These are phyloP conservation scores for Calonectria ilicicola DNA, from an alignment of 2,329 filamentous ascomycete species.

Conservation along the genomic window DNA sequence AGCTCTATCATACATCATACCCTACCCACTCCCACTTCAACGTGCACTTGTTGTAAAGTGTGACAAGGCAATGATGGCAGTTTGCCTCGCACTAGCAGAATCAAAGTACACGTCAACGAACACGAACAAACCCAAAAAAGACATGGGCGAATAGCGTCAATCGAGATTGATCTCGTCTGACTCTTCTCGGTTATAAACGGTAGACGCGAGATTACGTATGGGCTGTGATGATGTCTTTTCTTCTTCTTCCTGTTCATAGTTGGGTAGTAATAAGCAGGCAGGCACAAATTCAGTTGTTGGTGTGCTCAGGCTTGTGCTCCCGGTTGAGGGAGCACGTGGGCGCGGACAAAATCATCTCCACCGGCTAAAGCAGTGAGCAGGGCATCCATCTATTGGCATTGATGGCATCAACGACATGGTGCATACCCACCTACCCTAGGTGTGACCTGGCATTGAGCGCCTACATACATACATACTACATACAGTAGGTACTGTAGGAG, in stretches of 20 bases:
- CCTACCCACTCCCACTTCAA: background rate
- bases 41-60: too few relatives aligned
- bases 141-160: background rate
- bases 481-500: too few relatives aligned
- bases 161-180: background rate
- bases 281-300: background rate
- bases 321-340: constrained; percentile 10
- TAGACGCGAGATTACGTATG: background rate
- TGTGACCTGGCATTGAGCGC: constrained; percentile 18
- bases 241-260: background rate
- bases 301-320: background rate
- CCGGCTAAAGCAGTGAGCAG: constrained; percentile 12
- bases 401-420: constrained; percentile 21
- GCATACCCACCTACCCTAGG: constrained; percentile 11
- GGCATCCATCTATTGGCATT: constrained; percentile 2
- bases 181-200: background rate
- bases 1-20: background rate
- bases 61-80: background rate
- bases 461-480: background rate
- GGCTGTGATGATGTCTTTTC: background rate
- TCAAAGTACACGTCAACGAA: background rate
- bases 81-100: background rate
- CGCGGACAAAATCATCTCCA: constrained; percentile 25
- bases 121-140: background rate
- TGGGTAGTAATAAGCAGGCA: background rate